Percentiles rank a stretch among this genome's conserved stretches.
These are phyloP conservation scores for Cryphonectria japonica DNA, from an alignment of 2,329 filamentous ascomycete species.

Conservation along the genomic window DNA sequence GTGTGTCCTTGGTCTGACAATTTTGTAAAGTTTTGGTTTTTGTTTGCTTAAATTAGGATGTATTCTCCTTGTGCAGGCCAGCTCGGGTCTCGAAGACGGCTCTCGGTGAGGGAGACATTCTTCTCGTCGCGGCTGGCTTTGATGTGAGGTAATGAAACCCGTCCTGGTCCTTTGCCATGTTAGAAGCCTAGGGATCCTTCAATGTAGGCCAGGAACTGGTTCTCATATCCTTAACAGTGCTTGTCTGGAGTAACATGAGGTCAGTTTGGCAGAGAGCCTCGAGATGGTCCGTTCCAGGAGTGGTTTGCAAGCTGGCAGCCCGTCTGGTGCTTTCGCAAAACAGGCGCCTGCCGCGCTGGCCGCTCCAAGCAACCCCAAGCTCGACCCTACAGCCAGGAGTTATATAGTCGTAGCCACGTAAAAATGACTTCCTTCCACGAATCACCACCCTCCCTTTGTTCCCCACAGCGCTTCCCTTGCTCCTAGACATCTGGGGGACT, in stretches of 20 bases:
- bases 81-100: conserved; percentile 15
- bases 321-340: conserved; percentile 24
- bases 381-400: conserved; percentile 21
- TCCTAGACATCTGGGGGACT: conserved; percentile 10
- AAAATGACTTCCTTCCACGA: neutral
- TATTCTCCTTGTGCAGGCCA: conserved; percentile 25
- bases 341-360: conserved; percentile 21
- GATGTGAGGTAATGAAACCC: conserved; percentile 8
- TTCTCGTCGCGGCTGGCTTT: conserved; percentile 21
- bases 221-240: conserved; percentile 7
- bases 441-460: neutral
- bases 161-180: neutral
- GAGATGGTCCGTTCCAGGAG: conserved; percentile 2
- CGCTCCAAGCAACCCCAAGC: conserved; percentile 11
- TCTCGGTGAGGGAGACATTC: conserved; percentile 11
- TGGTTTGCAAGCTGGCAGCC: conserved; percentile 23
- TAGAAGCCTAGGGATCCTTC: neutral
- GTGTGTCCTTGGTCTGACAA: neutral
- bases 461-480: neutral
- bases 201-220: conserved; percentile 8
- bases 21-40: conserved; percentile 4
- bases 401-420: conserved; percentile 2
- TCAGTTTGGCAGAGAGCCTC: conserved; percentile 18
- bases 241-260: conserved; percentile 22
- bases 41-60: conserved; percentile 21